Conservation (phyloP, 1,284 basidiomycete species). For the Xerocomus subilludens region DNA sequence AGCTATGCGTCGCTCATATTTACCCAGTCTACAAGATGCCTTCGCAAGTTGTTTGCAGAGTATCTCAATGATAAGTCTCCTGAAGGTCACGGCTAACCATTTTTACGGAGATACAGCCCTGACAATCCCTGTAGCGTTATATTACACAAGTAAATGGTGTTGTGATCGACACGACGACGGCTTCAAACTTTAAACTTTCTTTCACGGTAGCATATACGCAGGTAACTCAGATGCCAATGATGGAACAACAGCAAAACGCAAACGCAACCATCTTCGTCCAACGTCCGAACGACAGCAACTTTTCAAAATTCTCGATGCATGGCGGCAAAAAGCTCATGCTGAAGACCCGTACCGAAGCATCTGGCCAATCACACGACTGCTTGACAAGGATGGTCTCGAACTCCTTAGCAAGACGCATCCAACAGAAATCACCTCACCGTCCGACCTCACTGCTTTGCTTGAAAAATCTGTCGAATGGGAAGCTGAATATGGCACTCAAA, state of each 20-base stretch:
- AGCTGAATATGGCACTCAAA: background rate
- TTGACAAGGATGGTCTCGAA: background rate
- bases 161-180: background rate
- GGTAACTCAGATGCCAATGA: background rate
- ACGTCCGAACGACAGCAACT: background rate
- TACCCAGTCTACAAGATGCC: constrained; percentile 5
- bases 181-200: constrained; percentile 1
- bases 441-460: background rate
- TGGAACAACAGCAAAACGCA: background rate
- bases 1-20: background rate
- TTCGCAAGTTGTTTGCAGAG: background rate
- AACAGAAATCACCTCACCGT: background rate
- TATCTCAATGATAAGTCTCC: constrained; percentile 13
- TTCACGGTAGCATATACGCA: constrained; percentile 10
- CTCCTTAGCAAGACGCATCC: constrained; percentile 6
- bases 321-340: background rate
- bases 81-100: background rate
- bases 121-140: background rate
- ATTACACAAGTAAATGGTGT: constrained; percentile 9
- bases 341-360: background rate
- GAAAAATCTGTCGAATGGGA: background rate
- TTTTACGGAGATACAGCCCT: background rate
- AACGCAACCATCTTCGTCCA: background rate
- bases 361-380: background rate
- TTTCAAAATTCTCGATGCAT: background rate